These are phyloP conservation scores for Bonia amplexicaulis DNA, from an alignment of 176 grass and related monocot species.

Conservation along the genomic window DNA sequence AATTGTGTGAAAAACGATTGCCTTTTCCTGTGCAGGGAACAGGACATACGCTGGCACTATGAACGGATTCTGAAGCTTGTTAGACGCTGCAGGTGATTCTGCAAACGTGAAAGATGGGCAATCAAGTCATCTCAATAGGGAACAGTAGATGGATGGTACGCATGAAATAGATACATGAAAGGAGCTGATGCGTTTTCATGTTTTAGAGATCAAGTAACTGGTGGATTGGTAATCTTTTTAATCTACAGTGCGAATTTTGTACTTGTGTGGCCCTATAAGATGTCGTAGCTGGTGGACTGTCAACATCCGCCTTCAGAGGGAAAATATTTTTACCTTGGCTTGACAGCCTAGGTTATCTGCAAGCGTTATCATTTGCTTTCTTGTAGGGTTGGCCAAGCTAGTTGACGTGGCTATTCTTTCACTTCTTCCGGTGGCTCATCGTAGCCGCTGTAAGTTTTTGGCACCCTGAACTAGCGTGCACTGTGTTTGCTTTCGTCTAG, in stretches of 20 bases:
- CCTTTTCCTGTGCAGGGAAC: slow-evolving; percentile 3
- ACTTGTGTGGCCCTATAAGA: not conserved
- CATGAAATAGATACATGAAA: not conserved
- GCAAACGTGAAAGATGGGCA: not conserved
- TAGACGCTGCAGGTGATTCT: not conserved
- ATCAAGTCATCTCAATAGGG: not conserved
- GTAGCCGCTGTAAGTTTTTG: too few species aligned
- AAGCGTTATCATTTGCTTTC: slow-evolving; percentile 13
- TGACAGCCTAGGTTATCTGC: not conserved
- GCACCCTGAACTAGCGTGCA: too few species aligned
- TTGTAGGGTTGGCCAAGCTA: not conserved
- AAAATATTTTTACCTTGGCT: not conserved
- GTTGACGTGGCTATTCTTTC: not conserved
- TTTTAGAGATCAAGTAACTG: not conserved
- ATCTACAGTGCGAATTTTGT: not conserved
- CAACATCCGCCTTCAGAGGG: not conserved
- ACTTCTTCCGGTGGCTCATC: too few species aligned
- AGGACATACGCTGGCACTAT: not conserved
- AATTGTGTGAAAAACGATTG: not conserved
- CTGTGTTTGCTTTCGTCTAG: too few species aligned
- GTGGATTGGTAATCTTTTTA: not conserved
- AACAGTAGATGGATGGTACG: not conserved
- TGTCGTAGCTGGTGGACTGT: not conserved
- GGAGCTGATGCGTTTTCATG: not conserved
- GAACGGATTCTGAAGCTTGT: not conserved